phyloP scores from a whole-genome alignment of 148 eudicot species.

The Diospyros lotus region DNA sequence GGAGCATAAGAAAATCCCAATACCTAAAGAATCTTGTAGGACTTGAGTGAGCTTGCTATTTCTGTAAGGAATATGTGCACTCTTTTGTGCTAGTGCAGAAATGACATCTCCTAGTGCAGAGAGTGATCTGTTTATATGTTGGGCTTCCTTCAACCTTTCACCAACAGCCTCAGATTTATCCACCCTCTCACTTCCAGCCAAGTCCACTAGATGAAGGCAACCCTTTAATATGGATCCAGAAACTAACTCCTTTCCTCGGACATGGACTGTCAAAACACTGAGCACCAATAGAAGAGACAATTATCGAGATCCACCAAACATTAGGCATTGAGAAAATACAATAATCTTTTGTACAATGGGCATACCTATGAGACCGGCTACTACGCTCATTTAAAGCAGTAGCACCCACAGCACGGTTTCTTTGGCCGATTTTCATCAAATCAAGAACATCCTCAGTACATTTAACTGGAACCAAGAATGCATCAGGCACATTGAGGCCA shows the following conservation, averaged over 20 bases:
- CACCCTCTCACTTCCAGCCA: slow-evolving; percentile 97
- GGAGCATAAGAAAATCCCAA: not conserved
- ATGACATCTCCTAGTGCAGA: slow-evolving; percentile 99
- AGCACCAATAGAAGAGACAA: not conserved
- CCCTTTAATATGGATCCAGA: slow-evolving; percentile 73
- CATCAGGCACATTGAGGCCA: slow-evolving; percentile 97
- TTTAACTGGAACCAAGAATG: slow-evolving; percentile 69
- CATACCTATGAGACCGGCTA: slow-evolving; percentile 92
- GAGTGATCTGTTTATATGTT: slow-evolving; percentile 86
- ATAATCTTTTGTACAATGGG: not conserved
- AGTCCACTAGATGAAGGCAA: slow-evolving; percentile 94
- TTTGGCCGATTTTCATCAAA: slow-evolving; percentile 79
- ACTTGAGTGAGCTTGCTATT: slow-evolving; percentile 99
- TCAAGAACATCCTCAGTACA: slow-evolving; percentile 87
- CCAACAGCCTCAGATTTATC: slow-evolving; percentile 97
- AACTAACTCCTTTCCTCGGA: slow-evolving; percentile 79
- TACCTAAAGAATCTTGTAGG: slow-evolving; percentile 93
- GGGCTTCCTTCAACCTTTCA: slow-evolving; percentile 94
- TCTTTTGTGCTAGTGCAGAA: slow-evolving; percentile 92
- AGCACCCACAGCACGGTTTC: slow-evolving; percentile 95
- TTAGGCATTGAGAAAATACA: not conserved
- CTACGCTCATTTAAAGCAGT: slow-evolving; percentile 95
- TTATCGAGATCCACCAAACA: not conserved
- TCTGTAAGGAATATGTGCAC: slow-evolving; percentile 87
- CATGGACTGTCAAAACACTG: slow-evolving; percentile 92